These are phyloP conservation scores for Erodium texanum DNA, from an alignment of 441 rosid genomes.

Conservation along the genomic window DNA sequence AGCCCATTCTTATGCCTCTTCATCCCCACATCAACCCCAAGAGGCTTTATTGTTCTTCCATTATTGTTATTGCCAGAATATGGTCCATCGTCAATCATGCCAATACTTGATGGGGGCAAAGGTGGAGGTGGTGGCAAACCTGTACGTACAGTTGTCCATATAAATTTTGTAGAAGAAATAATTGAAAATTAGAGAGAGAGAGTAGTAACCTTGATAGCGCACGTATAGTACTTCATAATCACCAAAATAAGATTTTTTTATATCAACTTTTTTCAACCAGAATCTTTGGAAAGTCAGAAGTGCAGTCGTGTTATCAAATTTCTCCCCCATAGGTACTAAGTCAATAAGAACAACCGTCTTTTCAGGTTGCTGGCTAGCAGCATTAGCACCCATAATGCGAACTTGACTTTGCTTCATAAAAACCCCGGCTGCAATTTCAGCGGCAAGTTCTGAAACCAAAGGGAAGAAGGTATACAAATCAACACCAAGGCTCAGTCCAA, in stretches of 20 bases:
- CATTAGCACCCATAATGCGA: slow-evolving; percentile 85
- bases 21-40: slow-evolving; percentile 65
- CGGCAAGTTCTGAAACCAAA: slow-evolving; percentile 76
- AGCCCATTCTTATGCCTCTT: slow-evolving; percentile 41
- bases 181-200: background rate
- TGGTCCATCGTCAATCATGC: slow-evolving; percentile 53
- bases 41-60: slow-evolving; percentile 62
- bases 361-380: slow-evolving; percentile 73
- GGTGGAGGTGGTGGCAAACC: slow-evolving; percentile 94
- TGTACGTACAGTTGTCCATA: slow-evolving; percentile 7
- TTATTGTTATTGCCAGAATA: slow-evolving; percentile 46
- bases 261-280: slow-evolving; percentile 67
- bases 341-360: slow-evolving; percentile 71
- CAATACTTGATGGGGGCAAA: slow-evolving; percentile 40
- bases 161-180: slow-evolving; percentile 11
- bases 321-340: slow-evolving; percentile 73
- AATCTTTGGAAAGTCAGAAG: slow-evolving; percentile 70
- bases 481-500: slow-evolving; percentile 65
- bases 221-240: slow-evolving; percentile 73
- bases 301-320: slow-evolving; percentile 70
- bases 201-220: slow-evolving; percentile 53
- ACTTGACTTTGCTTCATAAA: slow-evolving; percentile 96
- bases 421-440: slow-evolving; percentile 70
- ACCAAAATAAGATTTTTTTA: slow-evolving; percentile 56
- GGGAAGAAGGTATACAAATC: slow-evolving; percentile 91